Base-by-base conservation (phyloP, 2,329 filamentous ascomycete genomes). In the Colletotrichum brevisporum region DNA sequence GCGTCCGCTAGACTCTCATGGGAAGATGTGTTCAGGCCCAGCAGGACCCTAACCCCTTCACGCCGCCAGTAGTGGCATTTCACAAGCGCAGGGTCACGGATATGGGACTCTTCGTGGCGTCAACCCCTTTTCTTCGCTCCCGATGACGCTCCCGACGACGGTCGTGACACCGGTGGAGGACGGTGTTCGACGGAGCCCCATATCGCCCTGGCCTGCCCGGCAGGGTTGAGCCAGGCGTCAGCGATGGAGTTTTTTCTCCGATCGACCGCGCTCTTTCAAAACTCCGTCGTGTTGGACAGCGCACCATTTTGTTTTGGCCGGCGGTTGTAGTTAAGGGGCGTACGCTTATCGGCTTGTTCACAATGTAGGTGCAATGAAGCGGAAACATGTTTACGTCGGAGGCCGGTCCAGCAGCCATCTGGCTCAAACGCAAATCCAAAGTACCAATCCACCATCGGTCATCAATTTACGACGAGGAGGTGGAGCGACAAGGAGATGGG, bases 121-220 rank as follows among this genome's bases (percentile, higher is more conserved):
- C 45, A 51, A 45, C 18, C 21, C 36, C 54, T 24, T 68, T 52
- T 12, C 26, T 15, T 24, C 41, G n/a, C 48, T 67, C 36, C 50
- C 15, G 41, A 26, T 27, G 56, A 31, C 41, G n/a, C 48, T 67
- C 45, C 50, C 15, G 41, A 26, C 21, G 56, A 31, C 48, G 41
- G 43, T 53, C 21, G 26, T 50, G 41, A 21, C 43, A 39, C 36
- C 47, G 16, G n/a, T 16, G 27, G 21, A 27, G 47, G 50, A 55
- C 41, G 41, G 21, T 26, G 21, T 41, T 13, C 43, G 41, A 5
- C 8, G 53, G 24, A 31, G 16, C 21, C 15, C 41, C 9, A 18
- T 21, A 8, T 18, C 21, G n/a, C 51, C 31, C 18, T 47, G 36
- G 27, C 39, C 24, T 31, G 60, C 36, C 26, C 56, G 45, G 27